Conservation (phyloP, 2,329 filamentous ascomycete species). For the Zymoseptoria ardabiliae region DNA sequence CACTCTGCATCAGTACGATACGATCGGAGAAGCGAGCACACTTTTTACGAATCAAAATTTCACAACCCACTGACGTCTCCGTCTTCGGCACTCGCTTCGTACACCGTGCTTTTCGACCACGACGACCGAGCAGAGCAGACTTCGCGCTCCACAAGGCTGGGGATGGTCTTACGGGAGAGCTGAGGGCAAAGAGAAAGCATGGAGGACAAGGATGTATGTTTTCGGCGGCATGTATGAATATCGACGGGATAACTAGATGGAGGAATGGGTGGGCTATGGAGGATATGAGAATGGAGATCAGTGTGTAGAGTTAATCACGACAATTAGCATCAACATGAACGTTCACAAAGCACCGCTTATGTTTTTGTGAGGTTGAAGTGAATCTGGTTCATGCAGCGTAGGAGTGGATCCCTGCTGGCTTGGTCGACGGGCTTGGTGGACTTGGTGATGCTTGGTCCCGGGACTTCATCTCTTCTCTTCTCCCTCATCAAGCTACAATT, state of each 20-base stretch:
- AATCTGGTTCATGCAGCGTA: background rate
- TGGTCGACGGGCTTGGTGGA: background rate
- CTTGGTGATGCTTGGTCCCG: background rate
- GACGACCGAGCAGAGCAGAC: constrained; percentile 2
- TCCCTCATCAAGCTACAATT: background rate
- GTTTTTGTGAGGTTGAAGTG: background rate
- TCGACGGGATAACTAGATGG: background rate
- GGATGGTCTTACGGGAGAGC: background rate
- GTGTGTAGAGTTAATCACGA: background rate
- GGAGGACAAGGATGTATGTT: constrained; percentile 5
- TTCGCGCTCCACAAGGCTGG: background rate
- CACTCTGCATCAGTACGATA: background rate
- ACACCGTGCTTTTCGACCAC: background rate
- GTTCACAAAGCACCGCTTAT: background rate
- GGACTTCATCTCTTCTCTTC: background rate
- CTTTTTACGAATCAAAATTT: background rate
- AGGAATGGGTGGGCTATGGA: background rate
- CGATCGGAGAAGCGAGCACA: constrained; percentile 7
- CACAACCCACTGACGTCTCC: background rate
- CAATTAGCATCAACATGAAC: background rate
- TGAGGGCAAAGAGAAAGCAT: background rate
- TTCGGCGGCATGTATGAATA: constrained; percentile 1
- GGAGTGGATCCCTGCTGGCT: background rate
- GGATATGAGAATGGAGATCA: background rate
- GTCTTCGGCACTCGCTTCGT: background rate